Base-by-base conservation (phyloP, 495 filamentous ascomycete species). In the Neurospora sp. region DNA sequence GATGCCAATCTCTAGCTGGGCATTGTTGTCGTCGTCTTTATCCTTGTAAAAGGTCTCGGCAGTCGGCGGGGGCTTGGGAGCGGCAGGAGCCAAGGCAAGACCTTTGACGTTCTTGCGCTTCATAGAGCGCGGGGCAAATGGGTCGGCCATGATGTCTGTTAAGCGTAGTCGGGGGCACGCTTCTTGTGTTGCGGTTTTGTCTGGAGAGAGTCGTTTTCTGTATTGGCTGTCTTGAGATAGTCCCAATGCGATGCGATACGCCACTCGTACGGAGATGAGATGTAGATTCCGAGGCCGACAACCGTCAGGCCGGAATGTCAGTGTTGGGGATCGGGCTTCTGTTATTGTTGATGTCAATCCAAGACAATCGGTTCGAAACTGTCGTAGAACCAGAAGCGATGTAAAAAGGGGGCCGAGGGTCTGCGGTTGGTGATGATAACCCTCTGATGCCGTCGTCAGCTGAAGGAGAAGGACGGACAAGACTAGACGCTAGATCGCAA, bases 41-140 rank as follows among this genome's bases (percentile, higher is more conserved):
- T 91, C 77, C 82, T 84, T 75, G 86, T 80, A 78, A 35, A 80
- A 76, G 37, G 79, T 83, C 69, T 83, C 82, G 61, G 83, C 82
- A 9, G 83, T 79, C 59, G 84, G 78, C 18, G 83, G 76, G 73
- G 78, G 79, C 72, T 86, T 86, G 38, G 85, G 88, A 31, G 91
- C 89, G 20, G 92, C 87, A 22, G 89, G 87, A 76, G 87, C 91
- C 76, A 98, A 83, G 70, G 91, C 93, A 20, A 99, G 90, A n/a
- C 94, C 96, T 82, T 97, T 98, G 81, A 94, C 89, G 80, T 98
- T 99, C 88, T 98, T 97, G 84, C 95, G 91, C 89, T 97, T 97
- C 87, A 99, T 88, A 69, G 96, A 94, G 84, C 92, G 91, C 78
- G 91, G 89, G 78, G 94, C 91, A 80, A 98, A 96, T 77, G 85